A percentile compares a stretch with the other conserved stretches of the same genome.
phyloP scores from a whole-genome alignment of 768 basidiomycete genomes.

The Lactarius akahatsu region DNA sequence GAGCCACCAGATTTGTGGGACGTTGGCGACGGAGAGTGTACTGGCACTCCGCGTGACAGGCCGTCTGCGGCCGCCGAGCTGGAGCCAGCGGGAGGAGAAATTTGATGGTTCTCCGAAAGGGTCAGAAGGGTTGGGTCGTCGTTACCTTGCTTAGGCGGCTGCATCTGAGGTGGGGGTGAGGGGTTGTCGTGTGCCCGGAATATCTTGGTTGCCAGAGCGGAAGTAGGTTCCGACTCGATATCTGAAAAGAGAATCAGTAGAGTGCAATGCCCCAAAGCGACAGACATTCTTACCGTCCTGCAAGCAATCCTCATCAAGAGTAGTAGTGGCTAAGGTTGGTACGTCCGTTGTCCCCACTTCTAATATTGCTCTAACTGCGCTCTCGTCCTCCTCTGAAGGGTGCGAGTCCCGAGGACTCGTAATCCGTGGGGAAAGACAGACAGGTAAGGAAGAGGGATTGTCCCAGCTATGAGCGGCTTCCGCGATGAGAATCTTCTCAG shows the following conservation, averaged over 20 bases:
- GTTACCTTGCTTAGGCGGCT: constrained; percentile 24
- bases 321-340: neutral
- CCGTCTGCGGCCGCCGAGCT: neutral
- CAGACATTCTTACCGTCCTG: constrained; percentile 24
- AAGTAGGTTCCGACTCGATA: constrained; percentile 56
- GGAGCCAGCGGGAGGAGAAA: neutral
- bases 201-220: constrained; percentile 62
- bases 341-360: neutral
- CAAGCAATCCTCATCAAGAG: constrained; percentile 11
- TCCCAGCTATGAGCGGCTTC: constrained; percentile 21
- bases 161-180: constrained; percentile 55
- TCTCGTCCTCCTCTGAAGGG: constrained; percentile 11
- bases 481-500: constrained; percentile 30
- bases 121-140: neutral
- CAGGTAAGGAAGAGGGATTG: constrained; percentile 11
- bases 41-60: neutral
- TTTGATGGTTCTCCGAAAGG: neutral
- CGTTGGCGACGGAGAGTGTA: neutral
- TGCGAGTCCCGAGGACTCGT: neutral
- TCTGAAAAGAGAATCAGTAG: constrained; percentile 10
- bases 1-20: neutral
- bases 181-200: constrained; percentile 73
- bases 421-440: constrained; percentile 22
- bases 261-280: neutral
- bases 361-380: neutral